These are phyloP conservation scores for Zasmidium angulare DNA, from an alignment of 2,329 filamentous ascomycete species.

Conservation along the genomic window DNA sequence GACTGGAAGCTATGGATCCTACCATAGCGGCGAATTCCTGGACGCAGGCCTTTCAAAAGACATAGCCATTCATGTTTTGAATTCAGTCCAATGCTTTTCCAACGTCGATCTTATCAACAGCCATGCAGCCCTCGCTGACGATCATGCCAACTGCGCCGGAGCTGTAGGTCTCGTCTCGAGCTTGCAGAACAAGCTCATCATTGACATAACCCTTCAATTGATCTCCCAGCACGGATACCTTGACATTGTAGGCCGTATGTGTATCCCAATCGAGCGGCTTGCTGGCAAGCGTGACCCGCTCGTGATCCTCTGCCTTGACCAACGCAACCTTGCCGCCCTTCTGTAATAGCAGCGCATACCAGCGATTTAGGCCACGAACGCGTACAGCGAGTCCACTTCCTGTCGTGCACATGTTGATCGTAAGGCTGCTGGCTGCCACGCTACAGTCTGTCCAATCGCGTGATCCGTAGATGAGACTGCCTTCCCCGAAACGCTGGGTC, in stretches of 20 bases:
- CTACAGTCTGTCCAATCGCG: background rate
- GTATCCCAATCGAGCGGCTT: background rate
- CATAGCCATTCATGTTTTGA: background rate
- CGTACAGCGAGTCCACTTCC: background rate
- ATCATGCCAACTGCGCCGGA: background rate
- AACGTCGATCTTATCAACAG: background rate
- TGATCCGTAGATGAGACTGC: background rate
- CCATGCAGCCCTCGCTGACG: background rate
- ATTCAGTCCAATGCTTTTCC: background rate
- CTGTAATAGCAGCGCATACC: background rate
- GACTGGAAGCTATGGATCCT: slow-evolving; percentile 3
- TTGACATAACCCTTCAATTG: background rate
- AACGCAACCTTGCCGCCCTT: background rate
- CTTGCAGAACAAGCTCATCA: background rate
- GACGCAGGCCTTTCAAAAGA: background rate
- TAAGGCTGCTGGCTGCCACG: background rate
- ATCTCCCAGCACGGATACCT: background rate
- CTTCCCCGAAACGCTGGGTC: background rate
- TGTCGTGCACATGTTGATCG: background rate
- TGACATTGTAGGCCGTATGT: background rate
- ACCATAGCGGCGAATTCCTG: background rate
- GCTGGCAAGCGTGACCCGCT: background rate
- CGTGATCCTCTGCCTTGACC: background rate
- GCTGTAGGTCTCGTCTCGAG: background rate
- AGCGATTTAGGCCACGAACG: background rate